Percentiles rank a stretch among this genome's conserved stretches.
phyloP scores from a whole-genome alignment of 108 stramenopile species.

The Epithemia pelagica region DNA sequence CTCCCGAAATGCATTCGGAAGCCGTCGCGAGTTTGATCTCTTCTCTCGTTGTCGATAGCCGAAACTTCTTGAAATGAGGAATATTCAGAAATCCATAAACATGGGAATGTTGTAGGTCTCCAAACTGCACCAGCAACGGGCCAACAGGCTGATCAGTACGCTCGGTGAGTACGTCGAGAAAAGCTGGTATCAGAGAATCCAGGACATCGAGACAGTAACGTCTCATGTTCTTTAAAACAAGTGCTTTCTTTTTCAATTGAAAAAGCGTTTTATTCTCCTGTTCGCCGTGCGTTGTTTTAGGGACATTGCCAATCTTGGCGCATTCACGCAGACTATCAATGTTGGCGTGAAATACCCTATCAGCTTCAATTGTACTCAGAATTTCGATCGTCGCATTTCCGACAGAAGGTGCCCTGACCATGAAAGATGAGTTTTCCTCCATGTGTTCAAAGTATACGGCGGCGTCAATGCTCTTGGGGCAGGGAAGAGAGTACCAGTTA shows the following conservation, averaged over 20 bases:
- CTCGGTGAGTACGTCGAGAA: conserved; percentile 26
- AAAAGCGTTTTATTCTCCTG: conserved; percentile 20
- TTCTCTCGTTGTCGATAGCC: conserved; percentile 14
- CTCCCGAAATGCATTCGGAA: not conserved
- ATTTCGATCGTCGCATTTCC: conserved; percentile 21
- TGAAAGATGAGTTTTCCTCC: not conserved
- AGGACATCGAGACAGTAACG: conserved; percentile 47
- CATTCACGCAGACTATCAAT: conserved; percentile 27
- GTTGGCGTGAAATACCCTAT: conserved; percentile 36
- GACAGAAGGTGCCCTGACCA: not conserved
- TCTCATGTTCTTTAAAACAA: conserved; percentile 35
- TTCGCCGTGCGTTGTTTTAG: not conserved
- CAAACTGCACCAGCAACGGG: conserved; percentile 44
- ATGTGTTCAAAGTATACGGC: conserved; percentile 18
- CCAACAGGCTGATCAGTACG: not conserved
- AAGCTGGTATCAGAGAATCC: conserved; percentile 22
- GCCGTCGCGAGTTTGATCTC: not conserved
- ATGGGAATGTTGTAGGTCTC: conserved; percentile 40
- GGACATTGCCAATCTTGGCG: conserved; percentile 6
- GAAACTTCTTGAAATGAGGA: conserved; percentile 54
- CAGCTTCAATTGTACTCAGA: conserved; percentile 28
- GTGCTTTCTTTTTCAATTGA: conserved; percentile 18
- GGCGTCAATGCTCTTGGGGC: conserved; percentile 10
- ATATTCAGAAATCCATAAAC: conserved; percentile 25
- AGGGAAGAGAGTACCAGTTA: conserved; percentile 61